Evolutionary conservation across 192 early-diverging fungal species (phyloP).

Genomic region (Coemansia sp.): DNA sequence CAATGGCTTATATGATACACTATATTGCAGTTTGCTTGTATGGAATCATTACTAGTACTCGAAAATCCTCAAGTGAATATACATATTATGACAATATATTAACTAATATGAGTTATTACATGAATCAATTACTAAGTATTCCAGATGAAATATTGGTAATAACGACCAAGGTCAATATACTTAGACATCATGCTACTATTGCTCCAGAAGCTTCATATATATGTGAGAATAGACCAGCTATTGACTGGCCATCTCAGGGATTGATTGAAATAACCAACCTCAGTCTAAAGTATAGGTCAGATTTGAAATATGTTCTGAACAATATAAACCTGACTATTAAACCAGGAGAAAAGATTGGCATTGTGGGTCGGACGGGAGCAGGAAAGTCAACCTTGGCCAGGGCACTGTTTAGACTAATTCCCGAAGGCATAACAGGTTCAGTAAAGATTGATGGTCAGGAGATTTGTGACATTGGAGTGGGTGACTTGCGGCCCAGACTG

Average conservation of each 20-base stretch:
- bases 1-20: not conserved
- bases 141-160: not conserved
- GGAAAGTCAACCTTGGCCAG: conserved; percentile 61
- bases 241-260: conserved; percentile 53
- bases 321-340: conserved; percentile 34
- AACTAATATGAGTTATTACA: not conserved
- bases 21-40: not conserved
- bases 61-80: not conserved
- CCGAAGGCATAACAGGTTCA: conserved; percentile 36
- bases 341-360: conserved; percentile 61
- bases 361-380: conserved; percentile 56
- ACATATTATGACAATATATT: not conserved
- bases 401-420: conserved; percentile 60
- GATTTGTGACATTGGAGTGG: conserved; percentile 57
- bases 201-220: conserved; percentile 37
- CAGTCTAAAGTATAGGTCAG: conserved; percentile 42
- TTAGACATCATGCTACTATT: conserved; percentile 58
- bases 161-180: conserved; percentile 39
- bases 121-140: not conserved
- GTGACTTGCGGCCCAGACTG: conserved; percentile 55
- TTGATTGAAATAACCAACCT: conserved; percentile 41
- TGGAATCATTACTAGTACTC: not conserved
- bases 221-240: conserved; percentile 25
- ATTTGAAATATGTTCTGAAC: conserved; percentile 26
- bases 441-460: conserved; percentile 59